Conservation (phyloP, 768 basidiomycete genomes). For the Collybia mongolica region DNA sequence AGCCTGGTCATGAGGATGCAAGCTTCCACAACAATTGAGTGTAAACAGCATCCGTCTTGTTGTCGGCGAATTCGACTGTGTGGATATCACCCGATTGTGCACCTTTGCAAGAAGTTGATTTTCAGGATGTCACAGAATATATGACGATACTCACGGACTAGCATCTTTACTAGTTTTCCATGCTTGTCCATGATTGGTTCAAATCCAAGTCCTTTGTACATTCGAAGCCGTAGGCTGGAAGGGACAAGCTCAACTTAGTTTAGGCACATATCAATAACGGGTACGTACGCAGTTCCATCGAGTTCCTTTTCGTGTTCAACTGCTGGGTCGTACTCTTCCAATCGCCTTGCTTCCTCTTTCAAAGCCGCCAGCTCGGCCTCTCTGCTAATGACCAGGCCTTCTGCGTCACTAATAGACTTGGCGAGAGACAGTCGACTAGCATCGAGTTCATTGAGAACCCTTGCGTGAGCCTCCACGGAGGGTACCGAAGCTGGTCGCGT, state of each 20-base stretch:
- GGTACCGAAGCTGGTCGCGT: constrained; percentile 70
- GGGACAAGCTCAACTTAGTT: neutral
- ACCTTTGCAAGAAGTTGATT: constrained; percentile 29
- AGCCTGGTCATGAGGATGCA: constrained; percentile 33
- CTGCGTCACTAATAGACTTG: constrained; percentile 74
- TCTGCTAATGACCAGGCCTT: constrained; percentile 60
- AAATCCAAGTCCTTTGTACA: constrained; percentile 74
- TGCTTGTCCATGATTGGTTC: constrained; percentile 59
- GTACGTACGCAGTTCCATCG: constrained; percentile 63
- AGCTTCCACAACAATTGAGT: constrained; percentile 44
- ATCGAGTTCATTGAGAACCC: constrained; percentile 65
- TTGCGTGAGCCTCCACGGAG: constrained; percentile 59
- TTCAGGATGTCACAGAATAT: neutral
- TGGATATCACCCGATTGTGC: constrained; percentile 47
- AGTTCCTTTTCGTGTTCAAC: constrained; percentile 68
- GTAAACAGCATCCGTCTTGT: constrained; percentile 32
- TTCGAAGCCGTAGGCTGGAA: constrained; percentile 59
- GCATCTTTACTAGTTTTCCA: constrained; percentile 54
- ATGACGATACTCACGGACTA: constrained; percentile 55
- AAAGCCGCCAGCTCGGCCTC: constrained; percentile 70
- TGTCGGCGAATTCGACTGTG: constrained; percentile 33
- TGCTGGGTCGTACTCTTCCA: constrained; percentile 74
- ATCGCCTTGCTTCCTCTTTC: constrained; percentile 57
- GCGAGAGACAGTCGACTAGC: constrained; percentile 58
- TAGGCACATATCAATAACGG: neutral